phyloP scores from a whole-genome alignment of 495 filamentous ascomycete species.

The Hypoxylon cercidicola region DNA sequence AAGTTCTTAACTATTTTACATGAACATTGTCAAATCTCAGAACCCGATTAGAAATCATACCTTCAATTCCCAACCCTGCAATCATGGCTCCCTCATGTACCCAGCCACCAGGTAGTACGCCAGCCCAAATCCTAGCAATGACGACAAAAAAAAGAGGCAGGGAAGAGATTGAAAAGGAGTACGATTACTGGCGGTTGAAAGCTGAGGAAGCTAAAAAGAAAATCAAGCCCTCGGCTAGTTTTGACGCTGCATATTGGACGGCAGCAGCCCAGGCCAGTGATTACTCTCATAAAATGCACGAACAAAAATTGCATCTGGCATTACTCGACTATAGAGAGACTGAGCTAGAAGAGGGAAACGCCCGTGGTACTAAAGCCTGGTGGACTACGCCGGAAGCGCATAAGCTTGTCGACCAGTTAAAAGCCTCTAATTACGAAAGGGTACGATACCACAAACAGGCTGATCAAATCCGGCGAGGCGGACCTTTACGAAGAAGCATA shows the following conservation, averaged over 20 bases:
- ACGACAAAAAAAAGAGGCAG: no score
- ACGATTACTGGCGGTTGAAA: no score
- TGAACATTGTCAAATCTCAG: no score
- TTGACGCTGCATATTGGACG: conserved; percentile 20
- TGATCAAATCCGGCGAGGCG: conserved; percentile 16
- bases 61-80: no score
- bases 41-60: no score
- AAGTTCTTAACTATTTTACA: no score
- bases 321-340: conserved; percentile 15
- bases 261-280: conserved; percentile 15
- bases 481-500: conserved; percentile 20
- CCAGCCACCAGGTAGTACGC: no score
- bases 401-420: conserved; percentile 14
- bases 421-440: conserved; percentile 24
- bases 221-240: conserved; percentile 20
- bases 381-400: conserved; percentile 25
- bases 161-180: no score
- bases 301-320: conserved; percentile 15
- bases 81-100: no score
- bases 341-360: conserved; percentile 1
- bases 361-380: conserved; percentile 5
- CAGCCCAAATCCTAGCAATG: no score
- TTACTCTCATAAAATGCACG: conserved; percentile 4
- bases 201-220: no score
- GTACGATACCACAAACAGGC: conserved; percentile 19